Evolutionary conservation across 768 basidiomycete species (phyloP).

Genomic region (Hygrocybe punicea): DNA sequence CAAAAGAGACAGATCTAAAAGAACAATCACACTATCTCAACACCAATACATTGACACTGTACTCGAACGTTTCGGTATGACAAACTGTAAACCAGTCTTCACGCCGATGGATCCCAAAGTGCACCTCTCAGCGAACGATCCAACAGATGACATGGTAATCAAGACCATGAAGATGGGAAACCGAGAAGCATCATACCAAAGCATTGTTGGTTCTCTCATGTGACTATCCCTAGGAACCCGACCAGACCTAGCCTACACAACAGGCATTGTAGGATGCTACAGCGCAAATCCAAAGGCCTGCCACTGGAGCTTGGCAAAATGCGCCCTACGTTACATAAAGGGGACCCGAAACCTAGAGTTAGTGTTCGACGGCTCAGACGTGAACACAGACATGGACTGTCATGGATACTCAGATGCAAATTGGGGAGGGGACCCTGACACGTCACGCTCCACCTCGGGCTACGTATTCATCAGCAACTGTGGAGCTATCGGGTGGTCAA

Average conservation of each 20-base stretch:
- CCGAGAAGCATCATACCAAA: conserved; percentile 24
- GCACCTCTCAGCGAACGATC: conserved; percentile 19
- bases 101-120: conserved; percentile 32
- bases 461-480: too few species aligned
- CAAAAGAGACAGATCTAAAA: conserved; percentile 13
- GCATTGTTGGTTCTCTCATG: conserved; percentile 29
- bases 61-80: conserved; percentile 25
- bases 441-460: too few species aligned
- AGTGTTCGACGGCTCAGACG: too few species aligned
- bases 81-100: conserved; percentile 26
- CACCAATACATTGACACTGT: conserved; percentile 22
- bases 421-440: too few species aligned
- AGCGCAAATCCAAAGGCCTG: too few species aligned
- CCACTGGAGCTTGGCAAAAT: too few species aligned
- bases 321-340: too few species aligned
- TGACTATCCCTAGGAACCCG: conserved; percentile 27
- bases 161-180: too few species aligned
- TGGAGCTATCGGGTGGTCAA: too few species aligned
- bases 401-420: too few species aligned
- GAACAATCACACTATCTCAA: conserved; percentile 27
- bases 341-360: too few species aligned
- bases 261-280: conserved; percentile 21
- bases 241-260: conserved; percentile 25
- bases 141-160: conserved; percentile 18
- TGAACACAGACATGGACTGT: too few species aligned